Percentiles rank a stretch among this genome's conserved stretches.
phyloP scores from a whole-genome alignment of 345 rosid species.

The Limnanthes douglasii region DNA sequence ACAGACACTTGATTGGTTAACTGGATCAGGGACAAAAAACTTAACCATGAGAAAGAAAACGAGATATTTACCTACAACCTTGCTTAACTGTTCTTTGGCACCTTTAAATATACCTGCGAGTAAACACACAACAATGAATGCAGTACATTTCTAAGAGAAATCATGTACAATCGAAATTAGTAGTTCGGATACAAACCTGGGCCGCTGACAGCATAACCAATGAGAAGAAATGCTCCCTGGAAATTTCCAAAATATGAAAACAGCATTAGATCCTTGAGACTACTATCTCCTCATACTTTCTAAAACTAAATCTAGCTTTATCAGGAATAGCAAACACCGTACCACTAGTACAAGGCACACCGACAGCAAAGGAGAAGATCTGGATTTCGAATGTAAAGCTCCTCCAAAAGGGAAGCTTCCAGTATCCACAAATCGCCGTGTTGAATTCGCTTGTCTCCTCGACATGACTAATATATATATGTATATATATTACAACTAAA shows the following conservation, averaged over 20 bases:
- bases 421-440: slow-evolving; percentile 56
- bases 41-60: slow-evolving; percentile 3
- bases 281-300: not conserved
- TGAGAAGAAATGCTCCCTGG: slow-evolving; percentile 74
- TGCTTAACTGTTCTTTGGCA: slow-evolving; percentile 26
- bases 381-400: slow-evolving; percentile 66
- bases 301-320: not conserved
- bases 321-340: slow-evolving; percentile 1
- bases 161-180: not conserved
- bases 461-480: slow-evolving; percentile 49
- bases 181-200: slow-evolving; percentile 24
- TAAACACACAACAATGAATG: not conserved
- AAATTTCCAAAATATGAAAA: not conserved
- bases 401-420: slow-evolving; percentile 67
- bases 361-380: slow-evolving; percentile 63
- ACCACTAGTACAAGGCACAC: slow-evolving; percentile 62
- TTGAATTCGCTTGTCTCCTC: slow-evolving; percentile 67
- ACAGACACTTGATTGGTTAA: not conserved
- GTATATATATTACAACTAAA: too few species aligned
- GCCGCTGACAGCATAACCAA: slow-evolving; percentile 61
- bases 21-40: not conserved
- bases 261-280: not conserved
- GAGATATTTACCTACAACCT: slow-evolving; percentile 31
- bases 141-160: not conserved
- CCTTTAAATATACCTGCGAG: slow-evolving; percentile 50